Base-by-base conservation (phyloP, 2,329 filamentous ascomycete genomes). In the Neopestalotiopsis sp. region DNA sequence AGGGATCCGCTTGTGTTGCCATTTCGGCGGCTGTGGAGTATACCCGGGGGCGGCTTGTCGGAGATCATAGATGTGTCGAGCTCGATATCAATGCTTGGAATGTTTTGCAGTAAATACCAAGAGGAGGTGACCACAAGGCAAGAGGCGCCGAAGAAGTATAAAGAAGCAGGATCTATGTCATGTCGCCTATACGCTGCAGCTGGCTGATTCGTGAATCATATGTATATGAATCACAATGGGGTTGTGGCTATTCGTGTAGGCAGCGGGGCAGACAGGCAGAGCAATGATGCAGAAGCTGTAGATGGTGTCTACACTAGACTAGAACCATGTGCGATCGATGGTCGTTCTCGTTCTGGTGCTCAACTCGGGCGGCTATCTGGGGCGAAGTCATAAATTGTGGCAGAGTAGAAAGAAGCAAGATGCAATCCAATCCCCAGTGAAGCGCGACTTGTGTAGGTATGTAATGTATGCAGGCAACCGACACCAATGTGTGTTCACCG, bases 1-100 rank as follows among this genome's bases (percentile, higher is more conserved):
- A 71, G 64, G 71, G 57, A 58, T 74, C 72, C 70, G 72, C 69
- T 67, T 70, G 67, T 65, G 74, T 68, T 70, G 76, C 76, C 77
- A 78, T 79, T 61, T 68, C 69, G 72, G 74, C 71, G 71, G 70
- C 62, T 67, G 70, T 63, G 71, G 62, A 70, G 63, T 59, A 59
- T 71, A 70, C 70, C 56, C 63, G 69, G 66, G 67, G 68, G 63
- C 70, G 73, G 71, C 74, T 71, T 71, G 58, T 68, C 70, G 68
- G 68, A 57, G 69, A 68, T 73, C 73, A 76, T 72, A 71, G 72
- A 71, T 62, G 68, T 73, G 71, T 71, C 68, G 70, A 45, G 68
- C 57, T 71, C 57, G 71, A 63, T 65, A 71, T 71, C 58, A 68
- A 66, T 67, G 70, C 70, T 74, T 38, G 34, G 24, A 38, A 38